phyloP scores from a whole-genome alignment of 1,284 basidiomycete species.

The Spongiforma sp. region DNA sequence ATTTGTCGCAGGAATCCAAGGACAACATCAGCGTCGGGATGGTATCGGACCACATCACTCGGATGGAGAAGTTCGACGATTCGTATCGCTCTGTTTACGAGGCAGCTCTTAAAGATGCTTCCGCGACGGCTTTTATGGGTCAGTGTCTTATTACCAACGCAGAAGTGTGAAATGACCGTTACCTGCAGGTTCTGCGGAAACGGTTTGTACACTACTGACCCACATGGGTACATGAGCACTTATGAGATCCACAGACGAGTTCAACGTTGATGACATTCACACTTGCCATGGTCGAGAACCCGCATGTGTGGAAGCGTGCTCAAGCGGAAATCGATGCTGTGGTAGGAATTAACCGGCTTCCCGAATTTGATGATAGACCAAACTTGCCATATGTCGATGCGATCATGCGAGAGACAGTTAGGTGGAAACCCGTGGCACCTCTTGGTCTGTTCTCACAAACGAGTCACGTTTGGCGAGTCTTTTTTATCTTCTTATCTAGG shows the following conservation, averaged over 20 bases:
- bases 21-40: conserved; percentile 10
- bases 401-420: conserved; percentile 42
- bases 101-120: conserved; percentile 23
- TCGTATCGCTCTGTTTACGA: conserved; percentile 14
- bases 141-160: background rate
- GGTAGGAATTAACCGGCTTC: conserved; percentile 42
- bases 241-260: conserved; percentile 14
- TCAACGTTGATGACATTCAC: conserved; percentile 30
- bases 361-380: conserved; percentile 43
- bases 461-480: background rate
- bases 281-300: conserved; percentile 41
- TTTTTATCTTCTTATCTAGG: conserved; percentile 10
- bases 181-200: conserved; percentile 20
- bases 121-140: conserved; percentile 26
- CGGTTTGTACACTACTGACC: conserved; percentile 16
- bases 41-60: conserved; percentile 25
- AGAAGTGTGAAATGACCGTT: background rate
- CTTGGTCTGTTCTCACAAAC: conserved; percentile 19
- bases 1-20: conserved; percentile 14
- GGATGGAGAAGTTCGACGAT: conserved; percentile 20
- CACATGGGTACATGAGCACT: background rate
- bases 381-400: conserved; percentile 44
- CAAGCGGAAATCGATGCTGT: conserved; percentile 47
- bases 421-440: conserved; percentile 31
- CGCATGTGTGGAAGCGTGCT: conserved; percentile 36